Percentiles rank a stretch among this genome's conserved stretches.
Evolutionary conservation across 2,329 filamentous ascomycete genomes (phyloP).

Genomic region (Exophiala mesophila): DNA sequence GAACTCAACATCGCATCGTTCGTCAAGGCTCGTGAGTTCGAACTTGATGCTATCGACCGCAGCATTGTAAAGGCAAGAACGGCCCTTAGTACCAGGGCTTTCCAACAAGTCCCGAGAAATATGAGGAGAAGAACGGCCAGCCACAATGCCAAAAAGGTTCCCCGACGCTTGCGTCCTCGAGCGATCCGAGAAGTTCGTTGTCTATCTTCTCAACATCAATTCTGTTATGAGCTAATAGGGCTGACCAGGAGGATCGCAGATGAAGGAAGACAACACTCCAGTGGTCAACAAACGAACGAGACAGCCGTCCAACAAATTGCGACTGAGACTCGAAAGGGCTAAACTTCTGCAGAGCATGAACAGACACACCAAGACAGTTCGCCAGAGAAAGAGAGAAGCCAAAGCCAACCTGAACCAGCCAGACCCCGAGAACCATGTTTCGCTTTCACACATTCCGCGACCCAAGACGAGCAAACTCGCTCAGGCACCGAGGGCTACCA

Average conservation of each 20-base stretch:
- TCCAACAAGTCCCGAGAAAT: slow-evolving; percentile 82
- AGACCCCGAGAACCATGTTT: slow-evolving; percentile 23
- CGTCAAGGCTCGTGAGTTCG: slow-evolving; percentile 77
- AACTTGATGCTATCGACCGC: slow-evolving; percentile 78
- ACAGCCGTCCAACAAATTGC: slow-evolving; percentile 42
- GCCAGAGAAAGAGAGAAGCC: slow-evolving; percentile 35
- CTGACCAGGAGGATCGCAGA: slow-evolving; percentile 46
- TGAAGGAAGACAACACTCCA: slow-evolving; percentile 87
- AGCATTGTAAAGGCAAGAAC: slow-evolving; percentile 72
- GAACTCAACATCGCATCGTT: slow-evolving; percentile 83
- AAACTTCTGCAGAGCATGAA: slow-evolving; percentile 63
- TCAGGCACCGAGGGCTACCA: slow-evolving; percentile 55
- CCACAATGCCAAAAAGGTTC: slow-evolving; percentile 89
- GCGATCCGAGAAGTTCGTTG: slow-evolving; percentile 58
- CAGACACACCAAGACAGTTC: slow-evolving; percentile 44
- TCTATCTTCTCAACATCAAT: too few species aligned
- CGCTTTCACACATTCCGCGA: slow-evolving; percentile 49
- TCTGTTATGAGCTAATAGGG: slow-evolving; percentile 17
- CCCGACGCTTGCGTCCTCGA: slow-evolving; percentile 65
- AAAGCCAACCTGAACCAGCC: slow-evolving; percentile 30
- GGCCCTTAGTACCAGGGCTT: slow-evolving; percentile 64
- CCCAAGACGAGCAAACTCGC: slow-evolving; percentile 67
- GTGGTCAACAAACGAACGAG: slow-evolving; percentile 58
- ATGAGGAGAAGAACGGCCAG: slow-evolving; percentile 84
- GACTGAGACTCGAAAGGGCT: slow-evolving; percentile 66